Conservation (phyloP, 768 basidiomycete genomes). For the Suillus variegatus region DNA sequence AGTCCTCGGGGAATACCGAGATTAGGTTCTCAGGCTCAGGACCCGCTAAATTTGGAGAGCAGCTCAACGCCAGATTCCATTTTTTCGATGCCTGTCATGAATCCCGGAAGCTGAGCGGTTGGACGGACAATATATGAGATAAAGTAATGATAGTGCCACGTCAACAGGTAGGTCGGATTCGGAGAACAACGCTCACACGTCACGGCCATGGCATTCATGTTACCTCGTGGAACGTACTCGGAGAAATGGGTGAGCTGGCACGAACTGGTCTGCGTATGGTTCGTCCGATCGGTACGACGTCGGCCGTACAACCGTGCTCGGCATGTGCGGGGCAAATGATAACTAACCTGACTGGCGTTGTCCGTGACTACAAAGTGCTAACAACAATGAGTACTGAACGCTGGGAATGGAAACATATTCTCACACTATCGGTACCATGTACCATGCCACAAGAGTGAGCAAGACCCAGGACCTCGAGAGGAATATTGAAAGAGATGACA, state of each 20-base stretch:
- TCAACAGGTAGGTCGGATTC: slow-evolving; percentile 23
- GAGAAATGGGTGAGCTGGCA: slow-evolving; percentile 12
- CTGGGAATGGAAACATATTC: not conserved
- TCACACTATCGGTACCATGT: not conserved
- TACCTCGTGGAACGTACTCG: slow-evolving; percentile 7
- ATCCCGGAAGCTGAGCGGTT: too few relatives aligned
- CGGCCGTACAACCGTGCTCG: not conserved
- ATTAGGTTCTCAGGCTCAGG: not conserved
- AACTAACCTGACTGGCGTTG: not conserved
- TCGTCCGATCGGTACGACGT: not conserved
- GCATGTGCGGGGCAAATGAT: not conserved
- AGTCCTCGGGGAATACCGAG: not conserved
- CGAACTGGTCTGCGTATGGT: slow-evolving; percentile 4
- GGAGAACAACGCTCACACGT: slow-evolving; percentile 37
- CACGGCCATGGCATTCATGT: slow-evolving; percentile 6
- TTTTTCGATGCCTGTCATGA: too few relatives aligned
- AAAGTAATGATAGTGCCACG: not conserved
- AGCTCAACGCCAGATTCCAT: too few relatives aligned
- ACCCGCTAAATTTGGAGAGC: not conserved
- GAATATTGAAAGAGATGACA: not conserved
- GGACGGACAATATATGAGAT: not conserved
- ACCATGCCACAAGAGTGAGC: not conserved
- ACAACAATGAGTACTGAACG: not conserved
- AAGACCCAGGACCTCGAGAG: not conserved
- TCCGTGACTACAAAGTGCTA: not conserved